A percentile compares a stretch with the other conserved stretches of the same genome.
These are phyloP conservation scores for Ceratobasidium sp. DNA, from an alignment of 1,284 basidiomycete species.

Conservation along the genomic window DNA sequence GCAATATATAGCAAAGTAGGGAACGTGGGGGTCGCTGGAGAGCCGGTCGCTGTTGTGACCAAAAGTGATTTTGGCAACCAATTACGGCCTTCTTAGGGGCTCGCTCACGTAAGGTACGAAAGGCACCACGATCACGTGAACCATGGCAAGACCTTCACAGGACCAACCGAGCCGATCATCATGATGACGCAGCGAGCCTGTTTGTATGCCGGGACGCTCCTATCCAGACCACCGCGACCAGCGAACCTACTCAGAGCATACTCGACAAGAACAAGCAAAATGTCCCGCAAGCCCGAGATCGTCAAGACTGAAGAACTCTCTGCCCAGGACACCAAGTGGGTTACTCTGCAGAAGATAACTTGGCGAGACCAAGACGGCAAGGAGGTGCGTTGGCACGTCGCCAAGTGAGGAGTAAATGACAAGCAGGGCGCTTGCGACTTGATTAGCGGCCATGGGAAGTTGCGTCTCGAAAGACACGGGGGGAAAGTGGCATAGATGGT, in stretches of 20 bases:
- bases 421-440: background rate
- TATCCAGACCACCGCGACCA: slow-evolving; percentile 9
- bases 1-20: background rate
- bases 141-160: background rate
- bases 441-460: slow-evolving; percentile 83
- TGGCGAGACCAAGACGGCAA: slow-evolving; percentile 79
- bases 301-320: slow-evolving; percentile 61
- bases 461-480: slow-evolving; percentile 81
- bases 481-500: slow-evolving; percentile 83
- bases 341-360: slow-evolving; percentile 75
- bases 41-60: slow-evolving; percentile 4
- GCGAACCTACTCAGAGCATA: background rate
- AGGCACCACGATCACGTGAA: background rate
- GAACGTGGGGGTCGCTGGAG: background rate
- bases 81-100: background rate
- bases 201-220: slow-evolving; percentile 10
- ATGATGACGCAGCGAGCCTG: slow-evolving; percentile 16
- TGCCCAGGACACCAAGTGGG: slow-evolving; percentile 74
- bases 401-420: background rate
- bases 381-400: slow-evolving; percentile 60
- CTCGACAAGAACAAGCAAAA: slow-evolving; percentile 42
- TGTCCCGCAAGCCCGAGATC: slow-evolving; percentile 54
- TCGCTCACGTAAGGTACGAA: slow-evolving; percentile 8
- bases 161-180: background rate
- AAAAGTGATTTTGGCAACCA: slow-evolving; percentile 22